phyloP scores from a whole-genome alignment of 192 early-diverging fungal genomes.

The Backusella mclennaniae region DNA sequence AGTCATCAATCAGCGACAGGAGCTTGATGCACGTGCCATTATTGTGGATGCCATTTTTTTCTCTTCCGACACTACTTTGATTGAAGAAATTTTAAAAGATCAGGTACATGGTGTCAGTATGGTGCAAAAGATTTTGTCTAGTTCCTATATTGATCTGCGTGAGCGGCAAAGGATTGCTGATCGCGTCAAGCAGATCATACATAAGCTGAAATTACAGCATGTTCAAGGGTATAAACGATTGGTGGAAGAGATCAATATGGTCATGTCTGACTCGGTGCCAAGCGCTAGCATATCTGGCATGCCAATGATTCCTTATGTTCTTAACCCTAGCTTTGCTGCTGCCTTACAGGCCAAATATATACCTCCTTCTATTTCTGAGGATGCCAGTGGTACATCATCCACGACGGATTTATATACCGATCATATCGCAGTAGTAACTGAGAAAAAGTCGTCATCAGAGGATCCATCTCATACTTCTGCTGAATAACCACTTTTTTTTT shows the following conservation, averaged over 20 bases:
- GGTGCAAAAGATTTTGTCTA: conserved; percentile 86
- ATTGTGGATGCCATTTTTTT: conserved; percentile 88
- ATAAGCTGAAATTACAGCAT: conserved; percentile 60
- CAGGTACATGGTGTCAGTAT: conserved; percentile 87
- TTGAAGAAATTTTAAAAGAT: conserved; percentile 72
- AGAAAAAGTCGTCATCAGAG: background rate
- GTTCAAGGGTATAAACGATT: conserved; percentile 80
- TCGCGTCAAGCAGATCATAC: conserved; percentile 56
- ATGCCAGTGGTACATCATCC: background rate
- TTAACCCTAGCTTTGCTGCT: background rate
- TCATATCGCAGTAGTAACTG: background rate
- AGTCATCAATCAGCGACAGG: conserved; percentile 85
- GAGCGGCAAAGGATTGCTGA: conserved; percentile 82
- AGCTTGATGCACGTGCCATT: conserved; percentile 84
- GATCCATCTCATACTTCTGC: background rate
- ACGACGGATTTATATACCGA: background rate
- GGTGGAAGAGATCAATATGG: conserved; percentile 73
- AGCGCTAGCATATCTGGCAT: conserved; percentile 14
- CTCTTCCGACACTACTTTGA: conserved; percentile 51
- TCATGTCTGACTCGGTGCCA: conserved; percentile 31
- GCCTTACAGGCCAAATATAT: conserved; percentile 26
- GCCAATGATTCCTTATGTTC: background rate
- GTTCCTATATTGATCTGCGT: conserved; percentile 69
- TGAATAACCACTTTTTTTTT: background rate
- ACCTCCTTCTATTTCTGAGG: background rate